Conservation (phyloP, 1,284 basidiomycete species). For the Puccinia horiana region DNA sequence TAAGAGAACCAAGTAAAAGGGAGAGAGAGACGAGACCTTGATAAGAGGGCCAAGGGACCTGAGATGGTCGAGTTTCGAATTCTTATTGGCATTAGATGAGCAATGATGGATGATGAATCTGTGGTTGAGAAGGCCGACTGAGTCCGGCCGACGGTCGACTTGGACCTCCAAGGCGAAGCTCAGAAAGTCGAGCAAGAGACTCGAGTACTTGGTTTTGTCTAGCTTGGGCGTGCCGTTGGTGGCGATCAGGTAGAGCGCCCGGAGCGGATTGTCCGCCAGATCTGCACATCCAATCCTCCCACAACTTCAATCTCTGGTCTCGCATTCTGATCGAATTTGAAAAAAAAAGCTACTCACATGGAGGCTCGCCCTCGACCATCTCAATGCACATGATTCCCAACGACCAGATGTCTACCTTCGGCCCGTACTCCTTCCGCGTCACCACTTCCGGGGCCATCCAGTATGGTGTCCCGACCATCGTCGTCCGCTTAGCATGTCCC, state of each 20-base stretch:
- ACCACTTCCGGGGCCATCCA: constrained; percentile 99
- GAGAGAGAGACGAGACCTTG: constrained; percentile 14
- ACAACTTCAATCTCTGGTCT: too few relatives aligned
- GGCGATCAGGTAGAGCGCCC: constrained; percentile 82
- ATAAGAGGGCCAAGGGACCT: constrained; percentile 43
- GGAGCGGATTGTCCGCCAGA: constrained; percentile 57
- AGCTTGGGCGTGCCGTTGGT: constrained; percentile 98
- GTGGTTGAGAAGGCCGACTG: constrained; percentile 70
- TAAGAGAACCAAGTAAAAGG: neutral
- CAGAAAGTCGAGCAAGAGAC: constrained; percentile 88
- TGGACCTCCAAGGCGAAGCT: constrained; percentile 89
- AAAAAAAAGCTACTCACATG: constrained; percentile 69
- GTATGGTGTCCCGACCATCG: constrained; percentile 99
- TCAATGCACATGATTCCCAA: constrained; percentile 87
- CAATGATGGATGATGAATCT: constrained; percentile 28
- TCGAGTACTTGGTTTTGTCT: constrained; percentile 82
- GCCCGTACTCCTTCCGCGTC: constrained; percentile 95
- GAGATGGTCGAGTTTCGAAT: constrained; percentile 20
- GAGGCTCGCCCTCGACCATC: constrained; percentile 99
- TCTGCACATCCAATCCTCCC: constrained; percentile 48
- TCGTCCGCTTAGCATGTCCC: constrained; percentile 86
- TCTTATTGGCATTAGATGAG: neutral
- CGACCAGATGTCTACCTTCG: constrained; percentile 98
- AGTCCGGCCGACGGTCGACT: constrained; percentile 85
- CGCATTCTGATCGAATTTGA: neutral